phyloP scores from a whole-genome alignment of 2,329 filamentous ascomycete species.

The Paramyrothecium sp. region DNA sequence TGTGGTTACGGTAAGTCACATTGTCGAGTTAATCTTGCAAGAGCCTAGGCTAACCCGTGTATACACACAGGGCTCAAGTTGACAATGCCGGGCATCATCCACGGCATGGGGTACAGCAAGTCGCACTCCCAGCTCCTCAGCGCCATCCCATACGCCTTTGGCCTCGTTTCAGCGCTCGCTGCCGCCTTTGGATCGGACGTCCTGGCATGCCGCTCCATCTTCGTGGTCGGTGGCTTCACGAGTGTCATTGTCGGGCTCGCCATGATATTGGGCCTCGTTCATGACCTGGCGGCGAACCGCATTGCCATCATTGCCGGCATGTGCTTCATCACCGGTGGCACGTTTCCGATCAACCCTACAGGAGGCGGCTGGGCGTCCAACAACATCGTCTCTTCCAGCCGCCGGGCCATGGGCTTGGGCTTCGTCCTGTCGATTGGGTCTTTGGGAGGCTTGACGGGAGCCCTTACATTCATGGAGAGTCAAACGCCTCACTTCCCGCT shows the following conservation, averaged over 20 bases:
- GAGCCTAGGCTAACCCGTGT: background rate
- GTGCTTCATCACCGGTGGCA: slow-evolving; percentile 66
- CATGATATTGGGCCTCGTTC: background rate
- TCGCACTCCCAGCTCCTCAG: slow-evolving; percentile 20
- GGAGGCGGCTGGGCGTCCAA: slow-evolving; percentile 25
- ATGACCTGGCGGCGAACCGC: background rate
- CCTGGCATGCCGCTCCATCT: slow-evolving; percentile 32
- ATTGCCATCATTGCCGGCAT: slow-evolving; percentile 38
- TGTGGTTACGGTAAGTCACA: slow-evolving; percentile 2
- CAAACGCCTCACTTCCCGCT: slow-evolving; percentile 3
- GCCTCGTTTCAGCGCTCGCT: background rate
- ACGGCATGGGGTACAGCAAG: slow-evolving; percentile 16
- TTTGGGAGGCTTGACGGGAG: slow-evolving; percentile 6
- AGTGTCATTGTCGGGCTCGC: slow-evolving; percentile 49
- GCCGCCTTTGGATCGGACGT: background rate
- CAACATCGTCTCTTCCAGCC: slow-evolving; percentile 24
- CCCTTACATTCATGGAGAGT: slow-evolving; percentile 7
- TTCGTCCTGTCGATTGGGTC: slow-evolving; percentile 18
- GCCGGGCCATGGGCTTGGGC: slow-evolving; percentile 27
- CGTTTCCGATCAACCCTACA: slow-evolving; percentile 45
- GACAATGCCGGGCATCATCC: slow-evolving; percentile 22
- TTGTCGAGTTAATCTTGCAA: background rate
- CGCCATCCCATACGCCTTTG: slow-evolving; percentile 20
- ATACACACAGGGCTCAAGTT: slow-evolving; percentile 14
- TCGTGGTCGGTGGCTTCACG: slow-evolving; percentile 52